A percentile compares a stretch with the other conserved stretches of the same genome.
Conservation (phyloP, 2,329 filamentous ascomycete genomes). For the Periconia digitata region DNA sequence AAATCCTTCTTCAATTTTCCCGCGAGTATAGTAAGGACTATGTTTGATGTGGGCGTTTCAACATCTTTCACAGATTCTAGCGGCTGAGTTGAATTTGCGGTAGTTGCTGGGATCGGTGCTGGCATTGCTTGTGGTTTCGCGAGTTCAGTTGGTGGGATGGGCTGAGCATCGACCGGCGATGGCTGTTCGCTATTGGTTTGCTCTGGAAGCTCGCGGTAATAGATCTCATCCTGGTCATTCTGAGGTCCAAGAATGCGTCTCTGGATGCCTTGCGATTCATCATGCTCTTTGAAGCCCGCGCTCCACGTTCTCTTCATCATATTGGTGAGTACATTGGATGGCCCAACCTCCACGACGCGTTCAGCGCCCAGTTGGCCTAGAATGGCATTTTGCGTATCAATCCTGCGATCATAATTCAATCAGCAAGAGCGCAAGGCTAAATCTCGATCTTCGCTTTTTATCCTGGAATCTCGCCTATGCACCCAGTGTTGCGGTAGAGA, state of each 20-base stretch:
- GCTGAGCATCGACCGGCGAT: slow-evolving; percentile 78
- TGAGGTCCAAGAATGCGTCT: slow-evolving; percentile 99
- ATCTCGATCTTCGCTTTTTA: too few relatives aligned
- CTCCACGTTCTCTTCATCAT: slow-evolving; percentile 97
- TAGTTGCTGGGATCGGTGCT: slow-evolving; percentile 58
- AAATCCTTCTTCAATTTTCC: slow-evolving; percentile 97
- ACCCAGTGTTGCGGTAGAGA: not conserved
- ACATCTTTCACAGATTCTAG: slow-evolving; percentile 83
- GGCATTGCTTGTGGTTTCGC: slow-evolving; percentile 54
- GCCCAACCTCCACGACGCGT: slow-evolving; percentile 96
- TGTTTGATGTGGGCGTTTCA: slow-evolving; percentile 84
- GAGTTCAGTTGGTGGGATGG: slow-evolving; percentile 58
- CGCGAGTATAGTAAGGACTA: slow-evolving; percentile 87
- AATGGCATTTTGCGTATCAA: slow-evolving; percentile 99
- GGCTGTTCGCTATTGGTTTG: slow-evolving; percentile 61
- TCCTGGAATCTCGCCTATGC: too few relatives aligned
- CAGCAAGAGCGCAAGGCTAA: too few relatives aligned
- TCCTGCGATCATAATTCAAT: slow-evolving; percentile 56
- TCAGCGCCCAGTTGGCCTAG: slow-evolving; percentile 94
- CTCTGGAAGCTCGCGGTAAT: slow-evolving; percentile 95
- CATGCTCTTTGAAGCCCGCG: slow-evolving; percentile 97
- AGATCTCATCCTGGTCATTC: slow-evolving; percentile 98
- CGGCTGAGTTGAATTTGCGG: slow-evolving; percentile 73
- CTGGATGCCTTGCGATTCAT: slow-evolving; percentile 93
- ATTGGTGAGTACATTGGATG: slow-evolving; percentile 91